Conservation (phyloP, 1,284 basidiomycete genomes). For the Naganishia sp. region DNA sequence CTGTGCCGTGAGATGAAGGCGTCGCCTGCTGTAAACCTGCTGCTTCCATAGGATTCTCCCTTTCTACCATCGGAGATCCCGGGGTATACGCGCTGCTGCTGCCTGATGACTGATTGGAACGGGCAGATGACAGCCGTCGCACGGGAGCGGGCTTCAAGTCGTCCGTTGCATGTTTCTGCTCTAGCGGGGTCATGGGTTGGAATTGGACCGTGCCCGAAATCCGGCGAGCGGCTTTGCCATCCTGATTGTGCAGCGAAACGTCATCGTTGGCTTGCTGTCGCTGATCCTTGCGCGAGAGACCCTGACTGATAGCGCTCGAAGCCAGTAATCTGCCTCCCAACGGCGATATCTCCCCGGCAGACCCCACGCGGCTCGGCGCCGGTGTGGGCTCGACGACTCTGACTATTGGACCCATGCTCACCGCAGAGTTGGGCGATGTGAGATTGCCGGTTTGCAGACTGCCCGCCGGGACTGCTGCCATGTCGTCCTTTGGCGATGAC, state of each 20-base stretch:
- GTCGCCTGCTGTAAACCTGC: constrained; percentile 2
- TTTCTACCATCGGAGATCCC: constrained; percentile 26
- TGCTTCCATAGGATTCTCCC: constrained; percentile 28
- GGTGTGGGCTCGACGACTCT: constrained; percentile 33
- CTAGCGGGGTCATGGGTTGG: neutral
- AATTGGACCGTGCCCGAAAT: neutral
- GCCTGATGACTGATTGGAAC: neutral
- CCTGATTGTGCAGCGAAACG: neutral
- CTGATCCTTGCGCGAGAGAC: constrained; percentile 5
- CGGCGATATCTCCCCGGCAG: constrained; percentile 25
- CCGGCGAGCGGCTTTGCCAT: neutral
- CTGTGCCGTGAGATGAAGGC: neutral
- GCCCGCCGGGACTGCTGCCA: neutral
- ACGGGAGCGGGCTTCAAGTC: neutral
- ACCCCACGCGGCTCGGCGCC: constrained; percentile 32
- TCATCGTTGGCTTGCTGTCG: neutral
- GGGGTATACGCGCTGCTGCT: constrained; percentile 1
- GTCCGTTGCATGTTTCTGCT: too few relatives aligned
- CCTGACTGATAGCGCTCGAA: constrained; percentile 15
- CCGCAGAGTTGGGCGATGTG: constrained; percentile 5
- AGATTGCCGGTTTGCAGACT: neutral
- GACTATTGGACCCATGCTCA: constrained; percentile 29
- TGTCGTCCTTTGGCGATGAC: neutral
- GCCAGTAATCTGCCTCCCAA: constrained; percentile 17
- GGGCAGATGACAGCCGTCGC: constrained; percentile 8